phyloP scores from a whole-genome alignment of 805 yeast genomes.

The Myxozyma udenii region DNA sequence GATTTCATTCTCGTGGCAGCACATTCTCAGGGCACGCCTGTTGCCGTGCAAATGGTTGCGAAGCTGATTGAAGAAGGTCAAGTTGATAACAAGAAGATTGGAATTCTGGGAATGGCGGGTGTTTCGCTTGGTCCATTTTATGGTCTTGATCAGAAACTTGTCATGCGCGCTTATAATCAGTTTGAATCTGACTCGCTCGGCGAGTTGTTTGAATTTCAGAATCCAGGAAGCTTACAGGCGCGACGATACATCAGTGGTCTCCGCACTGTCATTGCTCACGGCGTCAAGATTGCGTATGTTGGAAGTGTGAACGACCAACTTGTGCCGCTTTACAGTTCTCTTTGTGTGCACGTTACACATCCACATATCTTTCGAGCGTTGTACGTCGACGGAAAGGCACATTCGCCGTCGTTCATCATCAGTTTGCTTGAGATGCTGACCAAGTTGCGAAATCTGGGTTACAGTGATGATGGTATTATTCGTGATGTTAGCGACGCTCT shows the following conservation, averaged over 20 bases:
- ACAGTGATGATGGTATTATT: constrained; percentile 78
- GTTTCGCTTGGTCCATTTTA: constrained; percentile 90
- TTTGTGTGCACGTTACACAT: constrained; percentile 76
- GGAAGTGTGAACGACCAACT: constrained; percentile 93
- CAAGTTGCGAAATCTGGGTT: constrained; percentile 70
- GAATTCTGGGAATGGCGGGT: constrained; percentile 92
- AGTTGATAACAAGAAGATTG: constrained; percentile 47
- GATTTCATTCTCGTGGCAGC: constrained; percentile 90
- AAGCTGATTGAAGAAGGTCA: constrained; percentile 61
- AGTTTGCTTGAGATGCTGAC: constrained; percentile 71
- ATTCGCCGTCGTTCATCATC: constrained; percentile 73
- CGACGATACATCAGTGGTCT: constrained; percentile 66
- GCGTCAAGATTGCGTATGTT: constrained; percentile 74
- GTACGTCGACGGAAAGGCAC: constrained; percentile 70
- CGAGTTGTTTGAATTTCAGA: constrained; percentile 86
- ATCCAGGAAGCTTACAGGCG: constrained; percentile 68
- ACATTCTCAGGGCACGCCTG: constrained; percentile 96
- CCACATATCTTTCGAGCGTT: constrained; percentile 89
- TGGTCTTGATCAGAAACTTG: constrained; percentile 78
- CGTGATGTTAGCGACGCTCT: constrained; percentile 74
- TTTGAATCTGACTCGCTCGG: constrained; percentile 82
- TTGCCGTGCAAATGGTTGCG: constrained; percentile 74
- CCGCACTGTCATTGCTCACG: constrained; percentile 58
- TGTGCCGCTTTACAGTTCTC: constrained; percentile 87
- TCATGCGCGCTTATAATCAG: constrained; percentile 84